phyloP scores from a whole-genome alignment of 257 asterid species.

The Solanum pennellii region DNA sequence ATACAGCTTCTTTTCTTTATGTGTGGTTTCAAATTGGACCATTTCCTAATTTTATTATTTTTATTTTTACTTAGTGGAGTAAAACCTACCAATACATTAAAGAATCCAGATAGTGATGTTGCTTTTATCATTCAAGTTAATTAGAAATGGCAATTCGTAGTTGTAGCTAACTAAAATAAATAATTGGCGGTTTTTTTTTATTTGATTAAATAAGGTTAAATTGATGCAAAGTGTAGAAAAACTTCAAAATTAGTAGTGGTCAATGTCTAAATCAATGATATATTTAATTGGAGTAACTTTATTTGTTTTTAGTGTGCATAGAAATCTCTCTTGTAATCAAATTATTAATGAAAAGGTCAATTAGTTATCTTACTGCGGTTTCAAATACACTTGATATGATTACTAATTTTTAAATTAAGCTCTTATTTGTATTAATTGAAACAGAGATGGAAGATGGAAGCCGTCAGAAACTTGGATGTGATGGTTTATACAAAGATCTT shows the following conservation, averaged over 20 bases:
- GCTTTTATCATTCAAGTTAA: not conserved
- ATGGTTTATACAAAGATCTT: constrained; percentile 88
- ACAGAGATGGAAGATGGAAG: constrained; percentile 94
- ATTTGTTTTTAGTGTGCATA: not conserved
- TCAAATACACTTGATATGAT: not conserved
- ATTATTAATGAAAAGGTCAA: not conserved
- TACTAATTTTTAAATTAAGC: not conserved
- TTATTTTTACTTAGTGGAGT: not conserved
- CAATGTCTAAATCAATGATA: not conserved
- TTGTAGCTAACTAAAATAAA: not conserved
- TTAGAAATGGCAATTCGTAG: not conserved
- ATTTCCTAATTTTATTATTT: not conserved
- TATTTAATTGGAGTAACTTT: not conserved
- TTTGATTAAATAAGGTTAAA: not conserved
- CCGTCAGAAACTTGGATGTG: constrained; percentile 56
- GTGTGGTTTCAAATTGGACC: not conserved
- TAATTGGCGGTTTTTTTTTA: not conserved
- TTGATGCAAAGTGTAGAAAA: not conserved
- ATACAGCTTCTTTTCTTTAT: not conserved
- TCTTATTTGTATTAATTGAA: not conserved
- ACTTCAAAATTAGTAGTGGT: not conserved
- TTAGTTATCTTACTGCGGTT: not conserved
- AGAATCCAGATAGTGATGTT: not conserved
- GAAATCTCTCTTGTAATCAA: not conserved
- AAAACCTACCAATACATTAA: not conserved